Base-by-base conservation (phyloP, 352 stramenopile genomes). In the Paralagenidium karlingii region DNA sequence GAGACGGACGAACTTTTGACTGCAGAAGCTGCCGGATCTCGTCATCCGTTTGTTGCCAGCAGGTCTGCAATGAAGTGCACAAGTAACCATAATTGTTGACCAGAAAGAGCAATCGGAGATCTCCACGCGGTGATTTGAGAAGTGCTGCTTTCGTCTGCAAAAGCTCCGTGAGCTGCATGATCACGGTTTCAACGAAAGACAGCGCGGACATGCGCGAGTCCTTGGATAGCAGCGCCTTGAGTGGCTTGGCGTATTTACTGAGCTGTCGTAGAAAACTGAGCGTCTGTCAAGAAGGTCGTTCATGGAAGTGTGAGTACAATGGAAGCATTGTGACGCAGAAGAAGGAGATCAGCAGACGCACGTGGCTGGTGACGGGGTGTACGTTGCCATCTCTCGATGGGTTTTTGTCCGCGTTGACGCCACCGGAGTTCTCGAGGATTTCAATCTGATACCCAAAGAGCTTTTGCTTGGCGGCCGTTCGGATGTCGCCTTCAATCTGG, bases 31-130 rank as follows among this genome's bases (percentile, higher is more conserved):
- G 40, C 31, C 75, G 64, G 8, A 85, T 55, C 19, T 73, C 59
- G 21, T 60, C 53, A 15, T 80, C 67, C 11, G 53, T 49, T 3
- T 40, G 39, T 13, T 58, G 38, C 2, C 47, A 28, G 19, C 74
- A 82, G 24, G 58, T 61, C 5, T 64, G 62, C 9, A 97, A 55
- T 19, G 84, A 77, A n/a, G n/a, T n/a, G n/a, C n/a, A n/a, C n/a
- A n/a, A n/a, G n/a, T n/a, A 97, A 30, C 82, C 84, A 12, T 80
- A 89, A 50, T 97, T 97, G 63, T 97, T 97, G 29, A 88, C 77
- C 20, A 96, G 69, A 49, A 97, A 97, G n/a, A 97, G 55, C 13
- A 69, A 60, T 32, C 78, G 81, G 15, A 86, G 47, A 13, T 77
- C 64, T 15, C 51, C 47, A 45, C 70, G 64, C 2, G 55, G 62